These are phyloP conservation scores for Pestalotiopsis sp. DNA, from an alignment of 2,329 filamentous ascomycete genomes.

Conservation along the genomic window DNA sequence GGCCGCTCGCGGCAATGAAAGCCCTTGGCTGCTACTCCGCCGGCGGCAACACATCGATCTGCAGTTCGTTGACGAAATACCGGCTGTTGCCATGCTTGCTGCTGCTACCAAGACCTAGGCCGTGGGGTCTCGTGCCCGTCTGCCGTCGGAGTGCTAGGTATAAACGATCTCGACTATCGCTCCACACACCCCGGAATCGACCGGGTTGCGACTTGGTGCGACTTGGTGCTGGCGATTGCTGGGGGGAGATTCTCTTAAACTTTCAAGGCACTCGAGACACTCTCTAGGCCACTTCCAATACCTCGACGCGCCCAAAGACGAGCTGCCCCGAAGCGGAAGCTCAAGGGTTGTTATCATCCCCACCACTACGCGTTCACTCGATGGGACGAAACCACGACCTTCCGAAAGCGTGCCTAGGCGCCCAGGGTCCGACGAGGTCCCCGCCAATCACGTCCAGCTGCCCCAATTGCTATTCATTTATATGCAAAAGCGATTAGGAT, in stretches of 20 bases:
- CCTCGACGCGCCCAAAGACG: not conserved
- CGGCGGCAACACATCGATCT: not conserved
- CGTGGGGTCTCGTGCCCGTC: not conserved
- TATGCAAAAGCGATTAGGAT: slow-evolving; percentile 4
- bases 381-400: slow-evolving; percentile 5
- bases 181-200: not conserved
- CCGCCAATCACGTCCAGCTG: not conserved
- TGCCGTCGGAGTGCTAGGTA: not conserved
- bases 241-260: not conserved
- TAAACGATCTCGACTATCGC: not conserved
- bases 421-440: not conserved
- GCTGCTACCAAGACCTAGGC: not conserved
- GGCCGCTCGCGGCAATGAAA: not conserved
- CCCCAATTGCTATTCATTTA: not conserved
- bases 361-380: slow-evolving; percentile 6
- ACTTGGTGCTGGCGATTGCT: not conserved
- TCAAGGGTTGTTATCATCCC: slow-evolving; percentile 5
- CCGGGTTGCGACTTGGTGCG: not conserved
- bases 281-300: not conserved
- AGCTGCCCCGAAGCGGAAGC: slow-evolving; percentile 4
- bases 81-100: not conserved
- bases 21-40: not conserved
- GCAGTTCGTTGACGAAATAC: not conserved
- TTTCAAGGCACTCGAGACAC: not conserved
- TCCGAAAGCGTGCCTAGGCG: slow-evolving; percentile 4